Evolutionary conservation across 73 alveolate species (phyloP).

Genomic region (Uronychia binucleata): DNA sequence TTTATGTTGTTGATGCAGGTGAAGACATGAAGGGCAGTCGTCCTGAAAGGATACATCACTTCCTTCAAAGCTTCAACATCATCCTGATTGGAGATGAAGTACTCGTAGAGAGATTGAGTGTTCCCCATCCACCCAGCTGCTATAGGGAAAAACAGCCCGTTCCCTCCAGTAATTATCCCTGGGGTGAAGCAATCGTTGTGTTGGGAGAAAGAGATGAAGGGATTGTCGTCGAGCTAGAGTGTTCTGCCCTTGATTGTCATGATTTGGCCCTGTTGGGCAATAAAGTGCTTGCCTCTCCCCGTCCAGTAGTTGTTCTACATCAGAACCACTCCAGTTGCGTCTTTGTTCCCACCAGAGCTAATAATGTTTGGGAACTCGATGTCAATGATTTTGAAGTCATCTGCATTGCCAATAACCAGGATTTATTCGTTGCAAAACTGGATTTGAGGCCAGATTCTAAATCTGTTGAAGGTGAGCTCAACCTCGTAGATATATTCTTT

Average conservation of each 20-base stretch:
- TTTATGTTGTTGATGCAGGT: conserved; percentile 10
- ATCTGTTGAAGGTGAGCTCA: not conserved
- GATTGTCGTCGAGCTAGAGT: not conserved
- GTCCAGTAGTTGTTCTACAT: not conserved
- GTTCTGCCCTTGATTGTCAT: not conserved
- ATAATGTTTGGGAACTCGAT: not conserved
- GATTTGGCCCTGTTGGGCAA: not conserved
- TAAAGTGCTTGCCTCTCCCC: not conserved
- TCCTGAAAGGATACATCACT: conserved; percentile 20
- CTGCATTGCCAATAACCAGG: not conserved
- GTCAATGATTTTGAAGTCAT: not conserved
- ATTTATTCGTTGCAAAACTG: not conserved
- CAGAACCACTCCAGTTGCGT: not conserved
- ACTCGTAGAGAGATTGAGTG: not conserved
- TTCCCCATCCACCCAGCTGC: not conserved
- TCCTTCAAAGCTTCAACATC: not conserved
- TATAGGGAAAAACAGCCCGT: not conserved
- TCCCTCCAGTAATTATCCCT: not conserved
- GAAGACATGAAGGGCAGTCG: conserved; percentile 35
- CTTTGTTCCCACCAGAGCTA: not conserved
- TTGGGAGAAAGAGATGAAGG: not conserved
- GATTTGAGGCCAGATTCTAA: not conserved
- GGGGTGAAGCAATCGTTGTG: not conserved
- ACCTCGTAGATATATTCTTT: not conserved
- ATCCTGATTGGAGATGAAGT: not conserved